phyloP scores from a whole-genome alignment of 2,329 filamentous ascomycete species.

The Penicillium sp. region DNA sequence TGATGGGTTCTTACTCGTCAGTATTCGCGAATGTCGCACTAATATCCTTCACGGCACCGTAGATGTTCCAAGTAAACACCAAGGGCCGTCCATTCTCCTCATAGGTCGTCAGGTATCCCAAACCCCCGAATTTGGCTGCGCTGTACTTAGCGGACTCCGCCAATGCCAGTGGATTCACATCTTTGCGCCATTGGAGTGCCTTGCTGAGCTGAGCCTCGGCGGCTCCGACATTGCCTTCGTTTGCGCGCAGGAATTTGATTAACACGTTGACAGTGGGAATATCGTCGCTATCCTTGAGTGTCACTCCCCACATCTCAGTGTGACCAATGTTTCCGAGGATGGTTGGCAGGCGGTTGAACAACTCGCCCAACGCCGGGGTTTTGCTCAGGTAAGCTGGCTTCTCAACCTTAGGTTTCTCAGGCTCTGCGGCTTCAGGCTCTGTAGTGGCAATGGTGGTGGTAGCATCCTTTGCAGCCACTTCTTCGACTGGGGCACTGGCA shows the following conservation, averaged over 20 bases:
- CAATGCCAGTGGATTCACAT: conserved; percentile 67
- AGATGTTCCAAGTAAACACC: conserved; percentile 89
- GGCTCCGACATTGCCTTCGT: conserved; percentile 69
- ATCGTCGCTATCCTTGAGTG: conserved; percentile 55
- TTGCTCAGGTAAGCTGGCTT: conserved; percentile 38
- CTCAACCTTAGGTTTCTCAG: conserved; percentile 24
- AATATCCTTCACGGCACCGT: conserved; percentile 80
- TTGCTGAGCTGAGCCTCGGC: conserved; percentile 75
- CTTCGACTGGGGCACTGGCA: neutral
- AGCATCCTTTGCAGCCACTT: neutral
- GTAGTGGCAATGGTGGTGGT: conserved; percentile 7
- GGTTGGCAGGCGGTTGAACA: conserved; percentile 58
- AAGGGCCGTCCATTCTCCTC: conserved; percentile 52
- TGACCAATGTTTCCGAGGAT: conserved; percentile 60
- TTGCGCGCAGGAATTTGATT: conserved; percentile 92
- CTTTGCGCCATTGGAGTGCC: conserved; percentile 79
- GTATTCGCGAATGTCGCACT: conserved; percentile 77
- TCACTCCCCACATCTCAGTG: conserved; percentile 83
- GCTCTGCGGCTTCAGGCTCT: conserved; percentile 16
- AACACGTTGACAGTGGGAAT: conserved; percentile 79
- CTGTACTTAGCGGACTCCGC: conserved; percentile 62
- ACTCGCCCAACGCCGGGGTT: conserved; percentile 50
- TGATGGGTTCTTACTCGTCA: conserved; percentile 61
- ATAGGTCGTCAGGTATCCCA: conserved; percentile 80
- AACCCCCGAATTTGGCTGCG: conserved; percentile 67